Evolutionary conservation across 164 flowering plant genomes (phyloP).

Genomic region (Annona squamosa): DNA sequence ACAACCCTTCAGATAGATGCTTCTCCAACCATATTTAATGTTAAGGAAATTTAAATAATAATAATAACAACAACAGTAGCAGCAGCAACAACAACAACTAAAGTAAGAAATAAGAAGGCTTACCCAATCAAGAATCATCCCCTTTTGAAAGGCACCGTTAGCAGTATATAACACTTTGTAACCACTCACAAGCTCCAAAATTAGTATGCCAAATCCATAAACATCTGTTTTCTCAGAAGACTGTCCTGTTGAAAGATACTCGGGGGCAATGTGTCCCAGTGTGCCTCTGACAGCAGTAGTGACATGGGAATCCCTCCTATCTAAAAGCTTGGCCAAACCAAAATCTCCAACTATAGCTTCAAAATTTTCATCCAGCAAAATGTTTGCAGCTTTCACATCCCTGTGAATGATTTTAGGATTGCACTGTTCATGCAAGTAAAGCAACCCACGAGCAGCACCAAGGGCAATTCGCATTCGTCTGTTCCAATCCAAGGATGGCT

Average conservation of each 20-base stretch:
- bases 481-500: conserved; percentile 79
- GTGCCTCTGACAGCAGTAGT: conserved; percentile 98
- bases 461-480: conserved; percentile 71
- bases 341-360: conserved; percentile 98
- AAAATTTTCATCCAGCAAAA: conserved; percentile 83
- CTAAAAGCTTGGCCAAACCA: conserved; percentile 89
- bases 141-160: conserved; percentile 70
- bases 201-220: conserved; percentile 88
- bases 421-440: conserved; percentile 89
- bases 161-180: conserved; percentile 74
- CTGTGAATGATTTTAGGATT: conserved; percentile 91
- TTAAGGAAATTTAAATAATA: too few relatives aligned
- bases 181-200: conserved; percentile 89
- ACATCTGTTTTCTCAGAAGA: conserved; percentile 98
- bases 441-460: conserved; percentile 86
- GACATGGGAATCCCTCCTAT: conserved; percentile 82
- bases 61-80: too few relatives aligned
- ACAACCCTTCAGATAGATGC: too few relatives aligned
- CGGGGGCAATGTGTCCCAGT: conserved; percentile 95
- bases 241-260: conserved; percentile 95
- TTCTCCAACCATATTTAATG: too few relatives aligned
- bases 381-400: conserved; percentile 97
- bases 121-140: conserved; percentile 92
- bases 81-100: too few relatives aligned
- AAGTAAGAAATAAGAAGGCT: conserved; percentile 8